Percentiles rank a stretch among this genome's conserved stretches.
These are phyloP conservation scores for Brassica hybrid DNA, from an alignment of 441 rosid species.

Conservation along the genomic window DNA sequence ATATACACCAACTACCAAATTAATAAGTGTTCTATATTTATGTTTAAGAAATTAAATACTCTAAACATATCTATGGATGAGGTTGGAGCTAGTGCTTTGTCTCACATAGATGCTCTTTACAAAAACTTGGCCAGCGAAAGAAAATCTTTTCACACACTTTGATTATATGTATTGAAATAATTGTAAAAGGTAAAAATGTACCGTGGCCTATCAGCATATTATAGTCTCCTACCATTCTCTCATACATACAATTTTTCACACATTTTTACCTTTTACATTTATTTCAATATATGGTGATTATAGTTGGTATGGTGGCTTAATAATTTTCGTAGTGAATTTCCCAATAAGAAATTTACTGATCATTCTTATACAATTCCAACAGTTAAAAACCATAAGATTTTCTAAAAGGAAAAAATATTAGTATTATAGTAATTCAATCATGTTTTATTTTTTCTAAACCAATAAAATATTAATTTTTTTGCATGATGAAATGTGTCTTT, in stretches of 20 bases:
- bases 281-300: neutral
- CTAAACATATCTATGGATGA: neutral
- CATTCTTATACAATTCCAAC: neutral
- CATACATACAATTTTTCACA: too few relatives aligned
- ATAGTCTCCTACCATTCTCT: neutral
- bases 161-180: constrained; percentile 14
- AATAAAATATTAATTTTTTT: too few relatives aligned
- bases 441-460: too few relatives aligned
- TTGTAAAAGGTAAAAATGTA: neutral
- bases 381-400: too few relatives aligned
- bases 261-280: constrained; percentile 1
- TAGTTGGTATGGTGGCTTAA: constrained; percentile 11
- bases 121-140: neutral
- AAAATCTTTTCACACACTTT: neutral
- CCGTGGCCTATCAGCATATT: constrained; percentile 18
- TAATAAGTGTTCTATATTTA: neutral
- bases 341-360: neutral
- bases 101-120: neutral
- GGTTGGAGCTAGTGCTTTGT: neutral
- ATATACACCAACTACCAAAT: neutral
- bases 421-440: too few relatives aligned
- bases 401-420: too few relatives aligned
- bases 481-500: too few relatives aligned
- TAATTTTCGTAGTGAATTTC: neutral
- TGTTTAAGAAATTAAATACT: neutral